Conservation (phyloP, 192 early-diverging fungal genomes). For the Pilaira anomala region DNA sequence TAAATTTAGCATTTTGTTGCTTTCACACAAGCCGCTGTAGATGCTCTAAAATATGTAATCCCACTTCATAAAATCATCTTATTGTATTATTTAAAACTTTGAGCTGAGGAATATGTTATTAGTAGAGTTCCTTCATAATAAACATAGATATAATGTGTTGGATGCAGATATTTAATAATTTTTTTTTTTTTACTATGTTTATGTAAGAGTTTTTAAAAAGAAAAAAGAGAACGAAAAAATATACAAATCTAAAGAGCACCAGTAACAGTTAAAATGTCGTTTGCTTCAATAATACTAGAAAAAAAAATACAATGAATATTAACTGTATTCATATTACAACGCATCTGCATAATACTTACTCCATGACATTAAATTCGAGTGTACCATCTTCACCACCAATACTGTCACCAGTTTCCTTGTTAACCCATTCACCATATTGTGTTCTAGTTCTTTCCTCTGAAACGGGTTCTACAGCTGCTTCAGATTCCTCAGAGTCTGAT, state of each 20-base stretch:
- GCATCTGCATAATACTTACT: slow-evolving; percentile 53
- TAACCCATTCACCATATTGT: slow-evolving; percentile 69
- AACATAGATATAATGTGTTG: no score
- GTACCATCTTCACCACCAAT: slow-evolving; percentile 61
- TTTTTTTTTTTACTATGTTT: background rate
- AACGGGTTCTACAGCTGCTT: background rate
- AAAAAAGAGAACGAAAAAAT: slow-evolving; percentile 3
- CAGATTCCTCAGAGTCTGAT: slow-evolving; percentile 15
- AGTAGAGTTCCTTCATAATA: no score
- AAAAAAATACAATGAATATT: slow-evolving; percentile 7
- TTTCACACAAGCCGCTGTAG: no score
- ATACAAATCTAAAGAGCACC: slow-evolving; percentile 55
- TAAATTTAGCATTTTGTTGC: no score
- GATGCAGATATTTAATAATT: background rate
- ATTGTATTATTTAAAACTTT: no score
- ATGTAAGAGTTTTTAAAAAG: background rate
- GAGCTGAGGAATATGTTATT: no score
- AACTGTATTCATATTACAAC: slow-evolving; percentile 10
- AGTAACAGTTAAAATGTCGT: slow-evolving; percentile 79
- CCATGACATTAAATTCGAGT: slow-evolving; percentile 68
- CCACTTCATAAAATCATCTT: no score
- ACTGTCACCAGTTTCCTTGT: slow-evolving; percentile 59
- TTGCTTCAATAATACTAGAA: slow-evolving; percentile 70
- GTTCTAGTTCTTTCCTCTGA: slow-evolving; percentile 17
- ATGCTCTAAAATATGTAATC: no score